Percentiles rank a stretch among this genome's conserved stretches.
Evolutionary conservation across 2,329 filamentous ascomycete species (phyloP).

Genomic region (Penicillium sp.): DNA sequence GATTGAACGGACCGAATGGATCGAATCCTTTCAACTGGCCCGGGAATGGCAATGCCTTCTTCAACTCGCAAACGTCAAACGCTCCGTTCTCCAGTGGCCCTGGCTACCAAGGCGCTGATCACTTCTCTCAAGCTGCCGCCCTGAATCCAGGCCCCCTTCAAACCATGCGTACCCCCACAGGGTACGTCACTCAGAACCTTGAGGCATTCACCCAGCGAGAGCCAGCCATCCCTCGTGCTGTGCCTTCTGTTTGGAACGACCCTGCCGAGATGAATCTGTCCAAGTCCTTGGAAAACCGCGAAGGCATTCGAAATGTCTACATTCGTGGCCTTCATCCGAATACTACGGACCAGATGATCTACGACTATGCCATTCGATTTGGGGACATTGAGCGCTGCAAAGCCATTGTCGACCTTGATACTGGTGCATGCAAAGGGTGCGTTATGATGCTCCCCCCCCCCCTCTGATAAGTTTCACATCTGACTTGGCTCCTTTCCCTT

Average conservation of each 20-base stretch:
- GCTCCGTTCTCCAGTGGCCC: too few relatives aligned
- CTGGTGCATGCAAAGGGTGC: conserved; percentile 92
- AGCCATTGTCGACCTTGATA: conserved; percentile 93
- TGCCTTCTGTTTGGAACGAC: conserved; percentile 77
- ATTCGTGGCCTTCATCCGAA: conserved; percentile 93
- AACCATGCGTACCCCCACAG: conserved; percentile 42
- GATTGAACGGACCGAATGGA: too few relatives aligned
- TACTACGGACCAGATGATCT: conserved; percentile 84
- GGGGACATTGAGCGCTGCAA: conserved; percentile 95
- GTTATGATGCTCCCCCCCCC: conserved; percentile 25
- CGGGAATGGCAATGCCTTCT: too few relatives aligned
- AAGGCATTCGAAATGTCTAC: conserved; percentile 95
- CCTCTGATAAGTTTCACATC: not conserved
- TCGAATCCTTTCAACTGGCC: too few relatives aligned
- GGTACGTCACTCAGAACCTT: conserved; percentile 47
- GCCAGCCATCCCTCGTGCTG: conserved; percentile 78
- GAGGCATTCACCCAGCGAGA: conserved; percentile 65
- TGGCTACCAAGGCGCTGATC: too few relatives aligned
- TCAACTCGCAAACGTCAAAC: too few relatives aligned
- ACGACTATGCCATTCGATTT: conserved; percentile 77
- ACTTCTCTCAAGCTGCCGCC: too few relatives aligned
- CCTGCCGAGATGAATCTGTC: conserved; percentile 85
- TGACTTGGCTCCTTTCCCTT: conserved; percentile 21
- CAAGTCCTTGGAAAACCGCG: conserved; percentile 89
- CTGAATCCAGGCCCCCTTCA: conserved; percentile 22